Conservation (phyloP, 768 basidiomycete genomes). For the Podaxis sp. region DNA sequence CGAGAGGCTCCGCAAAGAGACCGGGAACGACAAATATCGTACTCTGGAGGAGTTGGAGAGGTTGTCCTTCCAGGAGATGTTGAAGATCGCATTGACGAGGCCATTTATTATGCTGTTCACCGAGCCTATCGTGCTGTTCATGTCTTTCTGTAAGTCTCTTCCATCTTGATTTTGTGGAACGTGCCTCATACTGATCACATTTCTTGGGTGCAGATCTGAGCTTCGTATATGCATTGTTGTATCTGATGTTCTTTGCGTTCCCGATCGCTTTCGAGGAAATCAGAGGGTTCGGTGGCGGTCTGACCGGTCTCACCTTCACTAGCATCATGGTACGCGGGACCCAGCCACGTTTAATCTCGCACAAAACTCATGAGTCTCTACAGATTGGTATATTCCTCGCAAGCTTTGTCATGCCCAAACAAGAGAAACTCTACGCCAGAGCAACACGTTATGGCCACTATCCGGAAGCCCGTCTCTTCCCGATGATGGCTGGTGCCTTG, state of each 20-base stretch:
- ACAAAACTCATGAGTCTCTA: no score
- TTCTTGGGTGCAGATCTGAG: conserved; percentile 31
- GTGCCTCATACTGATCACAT: neutral
- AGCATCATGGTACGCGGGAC: conserved; percentile 35
- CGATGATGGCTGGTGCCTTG: conserved; percentile 40
- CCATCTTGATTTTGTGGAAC: neutral
- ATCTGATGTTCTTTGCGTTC: conserved; percentile 43
- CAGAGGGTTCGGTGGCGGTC: conserved; percentile 37
- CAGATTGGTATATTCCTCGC: conserved; percentile 35
- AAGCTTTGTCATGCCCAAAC: conserved; percentile 27
- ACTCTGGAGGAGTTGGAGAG: conserved; percentile 40
- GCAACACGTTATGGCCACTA: conserved; percentile 33
- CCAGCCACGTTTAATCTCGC: no score
- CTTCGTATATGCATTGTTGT: conserved; percentile 32
- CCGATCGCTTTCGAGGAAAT: conserved; percentile 40
- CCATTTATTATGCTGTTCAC: conserved; percentile 41
- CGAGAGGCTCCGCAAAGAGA: conserved; percentile 35
- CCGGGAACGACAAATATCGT: conserved; percentile 31
- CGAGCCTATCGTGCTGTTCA: conserved; percentile 43
- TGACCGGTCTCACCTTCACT: conserved; percentile 41
- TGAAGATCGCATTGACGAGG: conserved; percentile 35
- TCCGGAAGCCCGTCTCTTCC: conserved; percentile 42
- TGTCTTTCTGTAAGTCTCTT: conserved; percentile 35
- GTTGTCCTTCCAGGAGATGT: conserved; percentile 27
- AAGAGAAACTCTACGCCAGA: conserved; percentile 32